Evolutionary conservation across 176 grass and related monocot species (phyloP).

Genomic region (Saccharum spontaneum): DNA sequence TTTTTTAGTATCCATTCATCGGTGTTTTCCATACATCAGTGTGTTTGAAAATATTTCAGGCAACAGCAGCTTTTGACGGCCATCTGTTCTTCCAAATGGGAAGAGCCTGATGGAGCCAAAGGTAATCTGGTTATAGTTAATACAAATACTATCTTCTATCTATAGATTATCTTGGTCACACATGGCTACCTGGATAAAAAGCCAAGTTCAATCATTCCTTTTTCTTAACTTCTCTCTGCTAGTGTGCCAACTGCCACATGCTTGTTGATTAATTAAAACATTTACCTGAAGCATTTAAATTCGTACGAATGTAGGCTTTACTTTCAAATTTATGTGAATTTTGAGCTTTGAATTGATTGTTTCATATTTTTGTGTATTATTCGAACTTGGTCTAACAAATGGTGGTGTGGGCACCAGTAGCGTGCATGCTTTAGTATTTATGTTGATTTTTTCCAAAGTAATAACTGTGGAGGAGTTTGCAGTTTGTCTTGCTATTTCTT

Average conservation of each 20-base stretch:
- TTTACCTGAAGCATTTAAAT: background rate
- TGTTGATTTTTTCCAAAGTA: background rate
- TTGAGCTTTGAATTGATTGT: background rate
- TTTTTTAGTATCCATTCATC: slow-evolving; percentile 24
- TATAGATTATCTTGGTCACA: background rate
- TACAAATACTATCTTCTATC: background rate
- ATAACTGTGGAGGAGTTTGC: slow-evolving; percentile 2
- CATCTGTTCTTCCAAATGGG: slow-evolving; percentile 77
- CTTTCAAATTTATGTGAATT: background rate
- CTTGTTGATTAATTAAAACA: slow-evolving; percentile 18
- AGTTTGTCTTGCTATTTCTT: slow-evolving; percentile 12
- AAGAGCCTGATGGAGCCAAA: slow-evolving; percentile 95
- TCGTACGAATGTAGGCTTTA: background rate
- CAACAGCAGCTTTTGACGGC: slow-evolving; percentile 84
- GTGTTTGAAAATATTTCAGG: slow-evolving; percentile 54
- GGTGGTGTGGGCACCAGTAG: background rate
- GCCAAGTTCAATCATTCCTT: background rate
- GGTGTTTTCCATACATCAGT: slow-evolving; percentile 4
- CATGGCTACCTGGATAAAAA: background rate
- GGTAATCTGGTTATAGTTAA: slow-evolving; percentile 45
- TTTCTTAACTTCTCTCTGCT: slow-evolving; percentile 18
- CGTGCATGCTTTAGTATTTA: background rate
- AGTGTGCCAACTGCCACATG: background rate
- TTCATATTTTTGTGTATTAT: background rate
- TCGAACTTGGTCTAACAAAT: slow-evolving; percentile 4